phyloP scores from a whole-genome alignment of 139 green algal genomes.

The Gonium pectorale region DNA sequence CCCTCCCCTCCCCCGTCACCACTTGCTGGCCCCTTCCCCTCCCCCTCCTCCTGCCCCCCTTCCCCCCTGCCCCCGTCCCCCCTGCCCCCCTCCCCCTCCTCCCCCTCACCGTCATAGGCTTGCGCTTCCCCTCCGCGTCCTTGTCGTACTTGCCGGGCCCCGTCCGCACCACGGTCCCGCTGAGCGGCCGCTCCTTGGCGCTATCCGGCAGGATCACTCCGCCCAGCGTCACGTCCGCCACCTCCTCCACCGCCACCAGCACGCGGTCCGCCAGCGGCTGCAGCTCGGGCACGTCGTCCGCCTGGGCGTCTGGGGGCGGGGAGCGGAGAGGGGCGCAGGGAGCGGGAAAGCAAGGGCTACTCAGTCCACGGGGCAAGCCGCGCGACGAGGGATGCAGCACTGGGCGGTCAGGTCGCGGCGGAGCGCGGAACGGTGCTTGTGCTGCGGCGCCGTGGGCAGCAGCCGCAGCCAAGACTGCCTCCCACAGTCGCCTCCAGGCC shows the following conservation, averaged over 20 bases:
- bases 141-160: constrained; percentile 82
- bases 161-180: constrained; percentile 69
- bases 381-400: too few species aligned
- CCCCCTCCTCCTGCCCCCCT: not conserved
- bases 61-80: not conserved
- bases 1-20: not conserved
- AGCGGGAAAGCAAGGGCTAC: too few species aligned
- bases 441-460: too few species aligned
- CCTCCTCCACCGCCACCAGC: constrained; percentile 86
- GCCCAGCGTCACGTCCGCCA: constrained; percentile 83
- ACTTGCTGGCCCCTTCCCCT: too few species aligned
- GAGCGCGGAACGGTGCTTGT: too few species aligned
- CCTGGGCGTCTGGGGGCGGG: constrained; percentile 66
- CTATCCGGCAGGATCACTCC: constrained; percentile 93
- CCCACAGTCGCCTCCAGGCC: too few species aligned
- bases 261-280: constrained; percentile 89
- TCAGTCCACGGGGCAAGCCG: too few species aligned
- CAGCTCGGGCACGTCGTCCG: constrained; percentile 90
- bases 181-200: constrained; percentile 90
- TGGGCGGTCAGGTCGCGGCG: too few species aligned
- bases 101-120: constrained; percentile 63
- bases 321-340: not conserved
- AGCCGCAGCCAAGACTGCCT: too few species aligned
- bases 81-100: not conserved
- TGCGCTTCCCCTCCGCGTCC: constrained; percentile 72